Evolutionary conservation across 257 asterid genomes (phyloP), one percentile per base, ranked within the genome.

Genomic region (Ocimum tenuiflorum): DNA sequence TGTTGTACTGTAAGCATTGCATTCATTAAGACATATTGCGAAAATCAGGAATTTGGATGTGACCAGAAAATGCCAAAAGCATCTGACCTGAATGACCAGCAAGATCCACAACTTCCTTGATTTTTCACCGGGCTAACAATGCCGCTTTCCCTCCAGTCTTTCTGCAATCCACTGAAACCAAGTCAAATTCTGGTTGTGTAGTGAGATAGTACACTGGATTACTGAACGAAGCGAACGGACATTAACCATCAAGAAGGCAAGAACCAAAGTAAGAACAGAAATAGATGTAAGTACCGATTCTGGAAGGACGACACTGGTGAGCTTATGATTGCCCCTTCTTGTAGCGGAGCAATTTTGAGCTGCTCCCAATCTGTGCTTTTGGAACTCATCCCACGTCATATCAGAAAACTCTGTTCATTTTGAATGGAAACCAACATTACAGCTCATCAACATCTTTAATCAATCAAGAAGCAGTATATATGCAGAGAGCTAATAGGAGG

Each of bases 311-410:
- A 14, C 80, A 56, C 74, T 68, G 7, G 96, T 75, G 71, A 83
- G 81, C 79, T 85, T 82, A 83, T 88, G 96, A 70, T 75, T 94
- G 69, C 97, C 95, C 71, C 58, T 88, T 15, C 72, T 65, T 49
- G 99, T 94, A 50, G 99, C 99, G 36, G 97, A 94, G 77, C 99
- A 94, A 80, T 94, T 90, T 71, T 94, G 97, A 74, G 99, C 85
- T 53, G 96, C 99, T 68, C 99, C 99, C 72, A 94, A 59, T 66
- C 64, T 78, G 39, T 88, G 86, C 62, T 54, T 79, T 6, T 75
- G 85, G 85, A 94, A 94, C 80, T 94, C 99, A 0, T 88, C 92
- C 99, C 99, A 94, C 13, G 96, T 88, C 94, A 90, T 20, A 72
- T 94, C 99, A 70, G 95, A 49, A 75, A 88, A 94, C 79, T 75